Conservation (phyloP, 1,284 basidiomycete species). For the Waitea zeae region DNA sequence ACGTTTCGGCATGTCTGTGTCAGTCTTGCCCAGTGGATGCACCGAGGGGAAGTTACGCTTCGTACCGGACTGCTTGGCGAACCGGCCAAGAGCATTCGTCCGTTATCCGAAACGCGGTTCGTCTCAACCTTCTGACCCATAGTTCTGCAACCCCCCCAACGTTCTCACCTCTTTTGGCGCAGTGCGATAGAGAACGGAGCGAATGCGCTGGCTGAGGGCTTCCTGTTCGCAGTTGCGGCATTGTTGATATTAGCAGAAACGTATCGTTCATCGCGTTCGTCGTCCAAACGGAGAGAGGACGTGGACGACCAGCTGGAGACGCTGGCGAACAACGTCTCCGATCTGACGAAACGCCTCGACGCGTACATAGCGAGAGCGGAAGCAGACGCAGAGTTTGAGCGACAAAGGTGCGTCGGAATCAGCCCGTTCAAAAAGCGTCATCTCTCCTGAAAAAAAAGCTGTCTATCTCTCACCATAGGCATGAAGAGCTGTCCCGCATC, state of each 20-base stretch:
- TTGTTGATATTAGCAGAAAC: conserved; percentile 63
- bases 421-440: conserved; percentile 4
- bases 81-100: conserved; percentile 58
- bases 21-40: conserved; percentile 65
- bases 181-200: conserved; percentile 85
- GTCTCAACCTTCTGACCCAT: conserved; percentile 9
- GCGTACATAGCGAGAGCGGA: conserved; percentile 26
- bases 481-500: conserved; percentile 46
- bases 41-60: conserved; percentile 61
- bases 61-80: conserved; percentile 72
- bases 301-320: conserved; percentile 61
- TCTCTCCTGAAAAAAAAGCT: conserved; percentile 1
- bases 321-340: conserved; percentile 27
- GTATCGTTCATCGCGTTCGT: conserved; percentile 59
- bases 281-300: conserved; percentile 54
- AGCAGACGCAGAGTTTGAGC: conserved; percentile 23
- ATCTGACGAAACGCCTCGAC: conserved; percentile 27
- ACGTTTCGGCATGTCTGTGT: conserved; percentile 64
- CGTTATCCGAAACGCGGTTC: conserved; percentile 70
- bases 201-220: conserved; percentile 73
- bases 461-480: conserved; percentile 17
- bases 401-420: conserved; percentile 22
- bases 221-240: conserved; percentile 70
- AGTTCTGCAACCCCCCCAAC: not conserved
- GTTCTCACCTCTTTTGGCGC: conserved; percentile 1